Evolutionary conservation across 2,329 filamentous ascomycete genomes (phyloP), one percentile per base, ranked within the genome.

Genomic region (Fusarium sp.): DNA sequence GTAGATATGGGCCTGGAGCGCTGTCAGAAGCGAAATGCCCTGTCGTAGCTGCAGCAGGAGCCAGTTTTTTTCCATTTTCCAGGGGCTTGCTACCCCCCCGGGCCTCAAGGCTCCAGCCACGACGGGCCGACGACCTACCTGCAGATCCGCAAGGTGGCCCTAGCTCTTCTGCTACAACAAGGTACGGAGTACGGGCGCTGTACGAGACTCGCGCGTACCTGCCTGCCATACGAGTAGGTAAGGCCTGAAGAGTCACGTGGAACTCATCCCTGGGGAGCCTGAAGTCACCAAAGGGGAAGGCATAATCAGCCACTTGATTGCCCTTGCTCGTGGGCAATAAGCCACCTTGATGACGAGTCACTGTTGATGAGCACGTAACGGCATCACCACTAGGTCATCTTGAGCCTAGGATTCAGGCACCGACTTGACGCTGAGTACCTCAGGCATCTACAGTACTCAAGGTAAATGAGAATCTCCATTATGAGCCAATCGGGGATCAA

Each of bases 1-100:
- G 50, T n/a, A 31, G 50, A 27, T 59, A 54, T 74, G 76, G 77
- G 27, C 27, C 48, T 52, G 24, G 71, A 79, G 74, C 77, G 68
- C 77, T 77, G 77, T 80, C 78, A 81, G 75, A 81, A 80, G 73
- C 77, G 77, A 80, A 81, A 78, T 78, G 69, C 65, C 68, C 67
- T 65, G 63, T 60, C 58, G 64, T 67, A 70, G 68, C 67, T 56
- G 37, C 22, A 57, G 52, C 61, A 65, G 65, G 71, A 71, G 71
- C 69, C 66, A 75, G 65, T 67, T 64, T 64, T 64, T 65, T 72
- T 69, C 65, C 72, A 69, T 75, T 72, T 69, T 78, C 77, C 74
- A 77, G 75, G 76, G 77, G 72, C 75, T 73, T 68, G 50, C 37
- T 71, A 22, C 35, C 48, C 62, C 62, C 45, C 43, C 22, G 24